Evolutionary conservation across 352 stramenopile species (phyloP).

Genomic region (Phytophthora pluvialis): DNA sequence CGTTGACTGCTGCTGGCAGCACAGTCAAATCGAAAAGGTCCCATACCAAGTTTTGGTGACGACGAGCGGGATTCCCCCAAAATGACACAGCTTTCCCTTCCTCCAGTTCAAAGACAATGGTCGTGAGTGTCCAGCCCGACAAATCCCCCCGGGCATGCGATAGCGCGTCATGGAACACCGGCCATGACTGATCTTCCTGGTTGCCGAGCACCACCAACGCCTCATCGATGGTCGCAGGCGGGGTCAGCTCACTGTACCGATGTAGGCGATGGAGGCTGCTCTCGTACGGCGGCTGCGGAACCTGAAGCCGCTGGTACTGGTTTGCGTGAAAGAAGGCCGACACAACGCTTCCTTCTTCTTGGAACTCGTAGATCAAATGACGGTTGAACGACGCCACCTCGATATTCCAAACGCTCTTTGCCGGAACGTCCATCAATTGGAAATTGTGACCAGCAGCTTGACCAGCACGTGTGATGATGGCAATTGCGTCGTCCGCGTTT

Average conservation of each 20-base stretch:
- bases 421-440: constrained; percentile 72
- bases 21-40: constrained; percentile 53
- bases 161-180: constrained; percentile 67
- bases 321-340: constrained; percentile 74
- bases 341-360: constrained; percentile 17
- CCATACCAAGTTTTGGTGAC: constrained; percentile 49
- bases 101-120: constrained; percentile 67
- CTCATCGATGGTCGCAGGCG: constrained; percentile 47
- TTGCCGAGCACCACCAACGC: constrained; percentile 70
- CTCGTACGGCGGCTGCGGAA: constrained; percentile 64
- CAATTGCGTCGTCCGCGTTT: constrained; percentile 55
- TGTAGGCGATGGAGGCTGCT: constrained; percentile 73
- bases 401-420: constrained; percentile 64
- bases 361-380: constrained; percentile 51
- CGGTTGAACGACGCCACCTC: constrained; percentile 73
- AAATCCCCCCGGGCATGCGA: constrained; percentile 67
- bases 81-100: constrained; percentile 53
- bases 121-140: constrained; percentile 76
- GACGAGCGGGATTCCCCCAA: constrained; percentile 47
- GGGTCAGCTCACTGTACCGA: constrained; percentile 59
- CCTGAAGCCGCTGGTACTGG: constrained; percentile 73
- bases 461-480: constrained; percentile 50
- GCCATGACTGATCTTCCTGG: constrained; percentile 61
- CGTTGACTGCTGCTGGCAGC: not conserved
- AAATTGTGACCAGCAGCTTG: constrained; percentile 80